Conservation (phyloP, 106 monocot species). For the Platanthera zijinensis region DNA sequence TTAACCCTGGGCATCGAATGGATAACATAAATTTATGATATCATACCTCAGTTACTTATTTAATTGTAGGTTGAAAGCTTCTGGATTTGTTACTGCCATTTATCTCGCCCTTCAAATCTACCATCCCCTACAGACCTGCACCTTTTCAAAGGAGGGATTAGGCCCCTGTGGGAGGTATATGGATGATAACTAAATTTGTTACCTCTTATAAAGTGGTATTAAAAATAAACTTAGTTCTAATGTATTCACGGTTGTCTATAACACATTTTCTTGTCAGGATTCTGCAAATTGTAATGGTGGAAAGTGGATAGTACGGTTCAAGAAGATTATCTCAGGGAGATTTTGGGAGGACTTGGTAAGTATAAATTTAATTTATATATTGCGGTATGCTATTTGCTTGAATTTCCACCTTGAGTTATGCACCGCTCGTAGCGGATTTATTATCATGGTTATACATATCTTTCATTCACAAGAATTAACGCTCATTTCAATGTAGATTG, state of each 20-base stretch:
- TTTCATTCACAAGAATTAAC: background rate
- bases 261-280: conserved; percentile 10
- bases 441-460: background rate
- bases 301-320: conserved; percentile 96
- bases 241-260: background rate
- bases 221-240: background rate
- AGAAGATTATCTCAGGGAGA: conserved; percentile 84
- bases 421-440: background rate
- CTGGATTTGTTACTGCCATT: conserved; percentile 96
- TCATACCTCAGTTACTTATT: background rate
- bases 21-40: background rate
- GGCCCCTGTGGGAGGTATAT: conserved; percentile 92
- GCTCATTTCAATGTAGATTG: background rate
- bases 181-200: background rate
- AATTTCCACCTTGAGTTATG: background rate
- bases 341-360: conserved; percentile 98
- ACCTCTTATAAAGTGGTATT: background rate
- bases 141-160: conserved; percentile 94
- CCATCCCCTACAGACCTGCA: conserved; percentile 88
- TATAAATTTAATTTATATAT: background rate
- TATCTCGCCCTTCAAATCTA: conserved; percentile 64
- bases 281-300: conserved; percentile 26
- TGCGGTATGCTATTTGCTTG: background rate
- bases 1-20: background rate
- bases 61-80: conserved; percentile 76